Conservation (phyloP, 306 rosid species). For the Ceratonia siliqua region DNA sequence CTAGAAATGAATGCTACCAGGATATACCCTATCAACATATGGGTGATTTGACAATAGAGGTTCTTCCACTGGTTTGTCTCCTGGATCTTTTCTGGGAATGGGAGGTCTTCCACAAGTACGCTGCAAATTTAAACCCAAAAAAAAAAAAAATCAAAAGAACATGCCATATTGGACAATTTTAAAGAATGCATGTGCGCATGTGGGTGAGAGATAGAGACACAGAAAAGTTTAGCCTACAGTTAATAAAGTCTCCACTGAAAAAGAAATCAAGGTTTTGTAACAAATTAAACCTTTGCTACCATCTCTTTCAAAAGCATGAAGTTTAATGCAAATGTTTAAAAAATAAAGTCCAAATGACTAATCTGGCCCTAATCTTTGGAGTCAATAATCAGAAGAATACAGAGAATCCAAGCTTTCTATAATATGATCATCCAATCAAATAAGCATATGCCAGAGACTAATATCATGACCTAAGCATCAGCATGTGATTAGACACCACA, state of each 20-base stretch:
- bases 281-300: conserved; percentile 7
- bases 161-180: conserved; percentile 10
- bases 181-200: not conserved
- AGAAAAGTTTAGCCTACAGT: not conserved
- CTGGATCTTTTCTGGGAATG: conserved; percentile 83
- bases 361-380: conserved; percentile 5
- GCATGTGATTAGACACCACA: conserved; percentile 7
- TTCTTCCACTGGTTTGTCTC: conserved; percentile 86
- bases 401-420: conserved; percentile 11
- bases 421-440: conserved; percentile 8
- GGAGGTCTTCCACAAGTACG: conserved; percentile 94
- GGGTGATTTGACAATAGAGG: conserved; percentile 88
- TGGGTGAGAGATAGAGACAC: not conserved
- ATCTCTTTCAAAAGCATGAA: conserved; percentile 20
- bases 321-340: not conserved
- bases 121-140: conserved; percentile 54
- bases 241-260: not conserved
- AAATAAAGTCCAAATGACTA: conserved; percentile 11
- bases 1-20: conserved; percentile 14
- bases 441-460: not conserved
- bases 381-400: not conserved
- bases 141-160: too few relatives aligned
- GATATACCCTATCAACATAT: conserved; percentile 78
- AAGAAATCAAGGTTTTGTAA: conserved; percentile 10
- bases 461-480: conserved; percentile 10